Percentiles rank a stretch among this genome's conserved stretches.
phyloP scores from a whole-genome alignment of 345 rosid species.

The Geranium brycei region DNA sequence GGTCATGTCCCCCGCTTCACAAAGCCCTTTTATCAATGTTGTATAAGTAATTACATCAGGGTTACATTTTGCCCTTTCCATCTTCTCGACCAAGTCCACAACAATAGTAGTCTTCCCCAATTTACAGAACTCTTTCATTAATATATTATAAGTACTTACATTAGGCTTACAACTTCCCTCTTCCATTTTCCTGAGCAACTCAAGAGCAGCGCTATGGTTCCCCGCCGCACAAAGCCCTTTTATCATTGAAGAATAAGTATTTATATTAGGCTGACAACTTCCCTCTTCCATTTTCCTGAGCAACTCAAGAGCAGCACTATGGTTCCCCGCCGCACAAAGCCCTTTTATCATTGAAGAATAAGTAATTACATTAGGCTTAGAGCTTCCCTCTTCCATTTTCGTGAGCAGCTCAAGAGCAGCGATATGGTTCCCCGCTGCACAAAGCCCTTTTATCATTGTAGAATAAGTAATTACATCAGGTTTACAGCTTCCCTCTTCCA shows the following conservation, averaged over 20 bases:
- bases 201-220: conserved; percentile 33
- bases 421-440: neutral
- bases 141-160: conserved; percentile 48
- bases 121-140: conserved; percentile 56
- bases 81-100: too few species aligned
- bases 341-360: conserved; percentile 59
- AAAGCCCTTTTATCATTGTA: neutral
- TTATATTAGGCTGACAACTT: conserved; percentile 21
- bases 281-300: too few species aligned
- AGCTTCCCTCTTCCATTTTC: conserved; percentile 23
- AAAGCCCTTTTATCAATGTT: too few species aligned
- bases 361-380: conserved; percentile 42
- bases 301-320: conserved; percentile 28
- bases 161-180: conserved; percentile 18
- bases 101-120: conserved; percentile 36
- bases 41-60: too few species aligned
- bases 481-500: neutral
- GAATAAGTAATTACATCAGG: neutral
- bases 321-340: conserved; percentile 32
- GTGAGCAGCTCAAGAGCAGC: conserved; percentile 30
- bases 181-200: too few species aligned
- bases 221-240: conserved; percentile 41
- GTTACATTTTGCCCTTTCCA: too few species aligned
- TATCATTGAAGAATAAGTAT: conserved; percentile 58
- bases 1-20: too few species aligned